Percentiles rank a stretch among this genome's conserved stretches.
Evolutionary conservation across 129 eudicot species (phyloP).

Genomic region (Ambrosia trifida): DNA sequence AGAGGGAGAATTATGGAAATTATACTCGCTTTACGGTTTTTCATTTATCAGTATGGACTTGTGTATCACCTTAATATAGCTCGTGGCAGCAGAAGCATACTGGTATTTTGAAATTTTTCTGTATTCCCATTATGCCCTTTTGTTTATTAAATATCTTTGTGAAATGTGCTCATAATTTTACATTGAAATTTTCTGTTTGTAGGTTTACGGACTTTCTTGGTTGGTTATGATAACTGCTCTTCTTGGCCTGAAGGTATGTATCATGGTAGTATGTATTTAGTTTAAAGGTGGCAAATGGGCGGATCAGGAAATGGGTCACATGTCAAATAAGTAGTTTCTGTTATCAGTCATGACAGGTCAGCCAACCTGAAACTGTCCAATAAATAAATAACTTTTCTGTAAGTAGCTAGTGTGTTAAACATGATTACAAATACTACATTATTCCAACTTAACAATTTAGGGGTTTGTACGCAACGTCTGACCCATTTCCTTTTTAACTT

Average conservation of each 20-base stretch:
- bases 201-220: conserved; percentile 97
- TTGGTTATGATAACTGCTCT: conserved; percentile 74
- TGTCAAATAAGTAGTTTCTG: background rate
- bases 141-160: background rate
- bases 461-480: background rate
- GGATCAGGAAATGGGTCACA: background rate
- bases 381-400: background rate
- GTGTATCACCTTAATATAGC: conserved; percentile 85
- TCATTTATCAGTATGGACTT: conserved; percentile 87
- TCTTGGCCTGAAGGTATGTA: conserved; percentile 72
- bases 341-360: background rate
- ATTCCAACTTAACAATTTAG: background rate
- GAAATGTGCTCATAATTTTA: conserved; percentile 5
- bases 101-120: conserved; percentile 42
- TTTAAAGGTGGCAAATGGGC: background rate
- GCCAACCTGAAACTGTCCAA: background rate
- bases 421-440: background rate
- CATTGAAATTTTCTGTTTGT: conserved; percentile 13
- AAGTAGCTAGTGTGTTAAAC: background rate
- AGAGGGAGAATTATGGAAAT: conserved; percentile 75
- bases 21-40: conserved; percentile 72
- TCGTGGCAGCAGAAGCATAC: conserved; percentile 60
- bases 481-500: background rate
- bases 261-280: background rate
- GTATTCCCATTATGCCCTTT: background rate